Base-by-base conservation (phyloP, 495 filamentous ascomycete genomes). In the Neurospora sp. region DNA sequence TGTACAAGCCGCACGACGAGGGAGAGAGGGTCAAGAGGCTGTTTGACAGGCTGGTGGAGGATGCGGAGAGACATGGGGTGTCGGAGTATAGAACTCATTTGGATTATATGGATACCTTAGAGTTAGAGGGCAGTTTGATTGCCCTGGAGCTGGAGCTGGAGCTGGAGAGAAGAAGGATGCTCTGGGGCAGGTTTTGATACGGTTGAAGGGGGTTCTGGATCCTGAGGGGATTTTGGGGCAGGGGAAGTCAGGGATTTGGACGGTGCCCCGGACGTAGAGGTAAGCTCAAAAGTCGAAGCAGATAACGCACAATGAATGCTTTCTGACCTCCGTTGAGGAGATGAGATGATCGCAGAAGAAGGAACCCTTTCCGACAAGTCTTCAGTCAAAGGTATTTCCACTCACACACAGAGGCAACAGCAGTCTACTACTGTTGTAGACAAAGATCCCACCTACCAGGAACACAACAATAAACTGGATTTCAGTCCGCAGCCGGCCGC, bases 71-170 rank as follows among this genome's bases (percentile, higher is more conserved):
- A 42, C 44, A 76, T 14, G 78, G 81, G 3, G 79, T 79, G 69
- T 75, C 76, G 9, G 80, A 78, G 75, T 80, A 83, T 66, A 75
- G 79, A 12, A 74, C 79, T 10, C 81, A 83, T 69, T 73, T 83
- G 23, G 75, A 79, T 59, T 77, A 78, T 66, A 83, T 82, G 80
- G 80, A 78, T 74, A 31, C 31, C 31, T 31, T 31, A 66, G 40
- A 73, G 46, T 69, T 35, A 41, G 39, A 6, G 39, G 42, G 16
- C 35, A 12, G 20, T 44, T 41, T 35, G 37, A 23, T 5, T 20
- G 37, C n/a, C 77, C 76, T 40, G 46, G 46, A 12, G 9, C 9
- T 23, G 37, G 18, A 37, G 12, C 46, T 76, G 81, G 80, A 77
- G n/a, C n/a, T 20, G 79, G 78, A 39, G 42, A 76, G n/a, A 77